Conservation (phyloP, 352 stramenopile species). For the Detonula confervacea region DNA sequence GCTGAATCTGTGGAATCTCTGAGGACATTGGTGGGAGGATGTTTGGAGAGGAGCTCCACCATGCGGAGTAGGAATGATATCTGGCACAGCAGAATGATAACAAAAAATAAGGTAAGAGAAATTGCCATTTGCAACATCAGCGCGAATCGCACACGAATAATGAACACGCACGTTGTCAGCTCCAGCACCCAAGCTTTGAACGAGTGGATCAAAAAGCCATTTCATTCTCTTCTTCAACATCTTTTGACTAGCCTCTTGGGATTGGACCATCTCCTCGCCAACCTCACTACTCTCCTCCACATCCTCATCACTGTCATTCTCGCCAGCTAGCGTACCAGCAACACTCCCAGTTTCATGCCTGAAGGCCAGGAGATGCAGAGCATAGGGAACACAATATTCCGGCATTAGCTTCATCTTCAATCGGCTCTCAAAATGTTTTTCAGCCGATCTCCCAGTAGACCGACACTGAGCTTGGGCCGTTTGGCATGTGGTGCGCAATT, state of each 20-base stretch:
- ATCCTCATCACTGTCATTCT: slow-evolving; percentile 30
- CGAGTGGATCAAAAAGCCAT: slow-evolving; percentile 81
- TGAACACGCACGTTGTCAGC: slow-evolving; percentile 78
- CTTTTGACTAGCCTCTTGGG: slow-evolving; percentile 46
- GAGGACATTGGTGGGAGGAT: slow-evolving; percentile 51
- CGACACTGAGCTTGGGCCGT: slow-evolving; percentile 55
- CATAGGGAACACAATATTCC: slow-evolving; percentile 81
- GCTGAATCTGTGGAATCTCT: slow-evolving; percentile 4
- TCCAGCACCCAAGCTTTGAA: slow-evolving; percentile 74
- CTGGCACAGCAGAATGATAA: slow-evolving; percentile 6
- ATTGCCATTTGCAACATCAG: neutral
- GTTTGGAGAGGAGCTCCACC: slow-evolving; percentile 70
- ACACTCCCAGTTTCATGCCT: slow-evolving; percentile 69
- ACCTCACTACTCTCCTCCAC: slow-evolving; percentile 42
- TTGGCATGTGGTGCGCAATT: slow-evolving; percentile 70
- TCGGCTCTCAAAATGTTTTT: slow-evolving; percentile 71
- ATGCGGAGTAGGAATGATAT: slow-evolving; percentile 84
- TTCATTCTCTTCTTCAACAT: slow-evolving; percentile 77
- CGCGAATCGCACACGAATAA: too few species aligned
- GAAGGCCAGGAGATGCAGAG: slow-evolving; percentile 78
- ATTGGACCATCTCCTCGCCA: slow-evolving; percentile 33
- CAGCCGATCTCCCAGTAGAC: slow-evolving; percentile 60
- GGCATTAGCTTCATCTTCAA: slow-evolving; percentile 81
- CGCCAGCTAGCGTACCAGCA: slow-evolving; percentile 30
- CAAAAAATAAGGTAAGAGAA: slow-evolving; percentile 1